Conservation (phyloP, 805 yeast genomes). For the Citeromyces nyonsensis region DNA sequence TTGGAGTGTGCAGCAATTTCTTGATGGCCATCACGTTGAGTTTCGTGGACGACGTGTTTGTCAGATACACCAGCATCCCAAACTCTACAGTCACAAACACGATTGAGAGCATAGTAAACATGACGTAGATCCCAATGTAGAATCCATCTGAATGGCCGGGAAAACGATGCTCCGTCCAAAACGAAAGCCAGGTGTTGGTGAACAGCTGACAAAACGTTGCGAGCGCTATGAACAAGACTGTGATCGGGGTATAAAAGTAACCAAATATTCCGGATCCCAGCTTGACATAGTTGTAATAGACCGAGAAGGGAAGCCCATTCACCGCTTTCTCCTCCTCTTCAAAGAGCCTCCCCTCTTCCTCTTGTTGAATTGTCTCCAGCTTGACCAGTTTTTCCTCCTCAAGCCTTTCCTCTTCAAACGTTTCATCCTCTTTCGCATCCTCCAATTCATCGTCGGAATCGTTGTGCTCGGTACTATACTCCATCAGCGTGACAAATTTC, state of each 20-base stretch:
- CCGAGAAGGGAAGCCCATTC: conserved; percentile 29
- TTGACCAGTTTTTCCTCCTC: conserved; percentile 1
- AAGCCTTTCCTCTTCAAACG: conserved; percentile 7
- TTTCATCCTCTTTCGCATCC: conserved; percentile 13
- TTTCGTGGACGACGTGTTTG: conserved; percentile 36
- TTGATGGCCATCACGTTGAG: conserved; percentile 48
- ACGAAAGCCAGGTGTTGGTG: conserved; percentile 69
- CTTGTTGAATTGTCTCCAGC: conserved; percentile 5
- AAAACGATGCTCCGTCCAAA: conserved; percentile 57
- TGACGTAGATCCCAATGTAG: conserved; percentile 63
- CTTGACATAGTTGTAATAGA: conserved; percentile 33
- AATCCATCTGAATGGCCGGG: conserved; percentile 26
- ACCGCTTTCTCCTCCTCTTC: conserved; percentile 43
- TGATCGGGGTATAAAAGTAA: conserved; percentile 12
- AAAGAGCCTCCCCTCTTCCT: conserved; percentile 20
- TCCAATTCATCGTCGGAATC: conserved; percentile 11
- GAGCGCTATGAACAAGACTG: conserved; percentile 10
- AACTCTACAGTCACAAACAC: conserved; percentile 26
- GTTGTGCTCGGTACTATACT: conserved; percentile 15
- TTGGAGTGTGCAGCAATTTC: conserved; percentile 58
- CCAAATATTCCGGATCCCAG: conserved; percentile 39
- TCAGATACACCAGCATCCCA: conserved; percentile 27
- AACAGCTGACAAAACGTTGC: conserved; percentile 39
- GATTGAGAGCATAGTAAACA: conserved; percentile 36
- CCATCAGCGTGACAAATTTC: conserved; percentile 22